Conservation (phyloP, 2,329 filamentous ascomycete species). For the Fusarium sp. region DNA sequence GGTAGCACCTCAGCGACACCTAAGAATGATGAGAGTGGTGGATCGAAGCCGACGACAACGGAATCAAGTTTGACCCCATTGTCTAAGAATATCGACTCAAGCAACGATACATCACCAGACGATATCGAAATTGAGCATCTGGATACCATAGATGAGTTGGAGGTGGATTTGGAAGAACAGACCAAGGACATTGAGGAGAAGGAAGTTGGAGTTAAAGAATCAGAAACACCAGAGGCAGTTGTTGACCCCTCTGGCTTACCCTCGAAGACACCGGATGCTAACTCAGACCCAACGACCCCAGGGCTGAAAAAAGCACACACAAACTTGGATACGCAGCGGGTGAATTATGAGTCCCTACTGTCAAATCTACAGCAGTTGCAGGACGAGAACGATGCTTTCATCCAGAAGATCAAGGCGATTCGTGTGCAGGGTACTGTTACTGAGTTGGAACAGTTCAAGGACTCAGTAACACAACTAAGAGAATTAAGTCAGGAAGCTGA, state of each 20-base stretch:
- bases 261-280: not conserved
- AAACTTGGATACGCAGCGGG: constrained; percentile 44
- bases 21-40: constrained; percentile 3
- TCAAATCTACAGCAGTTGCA: constrained; percentile 47
- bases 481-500: constrained; percentile 46
- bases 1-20: not conserved
- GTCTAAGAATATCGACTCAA: constrained; percentile 20
- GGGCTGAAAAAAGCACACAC: constrained; percentile 9
- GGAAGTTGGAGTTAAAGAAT: not conserved
- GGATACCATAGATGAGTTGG: constrained; percentile 40
- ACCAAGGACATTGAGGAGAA: constrained; percentile 22
- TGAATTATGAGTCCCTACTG: constrained; percentile 47
- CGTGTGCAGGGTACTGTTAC: constrained; percentile 36
- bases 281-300: not conserved
- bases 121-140: constrained; percentile 60
- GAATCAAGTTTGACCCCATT: not conserved
- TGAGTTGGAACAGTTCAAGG: constrained; percentile 39
- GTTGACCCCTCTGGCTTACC: not conserved
- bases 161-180: constrained; percentile 39
- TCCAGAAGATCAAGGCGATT: constrained; percentile 45
- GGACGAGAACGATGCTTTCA: constrained; percentile 42
- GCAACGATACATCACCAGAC: constrained; percentile 51
- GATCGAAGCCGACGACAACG: not conserved
- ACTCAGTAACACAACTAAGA: constrained; percentile 41
- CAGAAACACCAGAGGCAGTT: not conserved